Percentiles rank a stretch among this genome's conserved stretches.
These are phyloP conservation scores for Fomitopsis serialis DNA, from an alignment of 768 basidiomycete species.

Conservation along the genomic window DNA sequence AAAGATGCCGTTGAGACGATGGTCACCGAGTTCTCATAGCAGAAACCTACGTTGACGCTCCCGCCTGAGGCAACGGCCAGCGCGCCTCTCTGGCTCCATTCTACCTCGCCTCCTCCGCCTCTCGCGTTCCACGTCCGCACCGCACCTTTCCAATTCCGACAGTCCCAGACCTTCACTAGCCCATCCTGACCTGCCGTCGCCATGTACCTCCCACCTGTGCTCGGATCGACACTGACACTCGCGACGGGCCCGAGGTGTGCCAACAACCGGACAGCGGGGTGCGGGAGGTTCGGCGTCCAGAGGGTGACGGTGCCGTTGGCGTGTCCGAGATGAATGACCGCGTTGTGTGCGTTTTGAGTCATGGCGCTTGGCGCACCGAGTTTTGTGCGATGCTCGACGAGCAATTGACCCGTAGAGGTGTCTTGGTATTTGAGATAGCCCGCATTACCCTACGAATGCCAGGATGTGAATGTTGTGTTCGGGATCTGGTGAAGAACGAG, in stretches of 20 bases:
- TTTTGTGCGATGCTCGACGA: constrained; percentile 86
- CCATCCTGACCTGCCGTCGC: constrained; percentile 87
- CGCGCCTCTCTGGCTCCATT: constrained; percentile 84
- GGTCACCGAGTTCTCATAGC: background rate
- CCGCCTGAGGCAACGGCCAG: constrained; percentile 81
- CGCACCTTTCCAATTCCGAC: constrained; percentile 88
- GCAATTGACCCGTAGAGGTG: constrained; percentile 84
- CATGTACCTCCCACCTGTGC: constrained; percentile 84
- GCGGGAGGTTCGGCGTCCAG: constrained; percentile 93
- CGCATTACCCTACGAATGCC: constrained; percentile 59
- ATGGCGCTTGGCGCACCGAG: constrained; percentile 81
- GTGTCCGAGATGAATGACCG: constrained; percentile 92
- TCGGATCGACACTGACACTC: constrained; percentile 78
- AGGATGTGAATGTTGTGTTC: background rate
- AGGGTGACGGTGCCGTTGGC: constrained; percentile 93
- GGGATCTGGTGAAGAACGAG: constrained; percentile 11
- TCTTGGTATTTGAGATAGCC: constrained; percentile 97
- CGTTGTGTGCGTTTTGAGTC: constrained; percentile 89
- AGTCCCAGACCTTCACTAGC: constrained; percentile 93
- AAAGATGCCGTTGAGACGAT: constrained; percentile 1
- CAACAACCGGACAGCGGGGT: constrained; percentile 87
- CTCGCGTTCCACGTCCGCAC: constrained; percentile 75
- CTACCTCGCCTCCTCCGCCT: constrained; percentile 61
- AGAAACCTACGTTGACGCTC: constrained; percentile 66
- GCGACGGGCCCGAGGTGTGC: constrained; percentile 87